Evolutionary conservation across 2,329 filamentous ascomycete species (phyloP), one percentile per base, ranked within the genome.

Genomic region (Exophiala spinifera): DNA sequence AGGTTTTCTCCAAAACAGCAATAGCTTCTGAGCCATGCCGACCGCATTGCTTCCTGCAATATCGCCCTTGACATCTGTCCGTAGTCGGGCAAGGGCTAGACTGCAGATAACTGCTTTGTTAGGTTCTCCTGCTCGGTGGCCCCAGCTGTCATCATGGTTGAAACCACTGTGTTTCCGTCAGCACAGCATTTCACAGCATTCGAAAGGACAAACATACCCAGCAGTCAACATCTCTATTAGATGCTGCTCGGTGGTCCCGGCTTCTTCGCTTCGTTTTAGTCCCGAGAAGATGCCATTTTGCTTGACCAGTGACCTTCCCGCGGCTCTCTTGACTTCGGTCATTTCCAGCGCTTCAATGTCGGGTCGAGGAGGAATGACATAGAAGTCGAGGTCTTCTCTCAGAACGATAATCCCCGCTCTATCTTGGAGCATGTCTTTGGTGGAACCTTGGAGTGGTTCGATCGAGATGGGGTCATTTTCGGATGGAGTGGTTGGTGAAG

Each of bases 61-160:
- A 64, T 91, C 89, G 51, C 90, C 81, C 59, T 78, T 85, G 66
- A 95, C 91, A 65, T 97, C 94, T 56, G 91, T 97, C 51, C 94
- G 87, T 63, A 99, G 81, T 63, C 94, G 86, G 33, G 94, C 94
- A 53, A 99, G 82, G 10, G 92, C 94, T 61, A 99, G 83, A 72
- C 90, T 96, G 80, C 94, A 99, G 65, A 99, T 94, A 56, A 99
- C 94, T 17, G 94, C 94, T 76, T 99, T 99, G 77, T 95, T 95
- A 11, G 94, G 94, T 72, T 99, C 94, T 53, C 90, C 89, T n/a
- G 94, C 92, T 55, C 94, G 88, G 71, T 99, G 92, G 31, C 94
- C 94, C 94, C 94, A 99, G 60, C 77, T 81, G 70, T 99, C 94
- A 61, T 96, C 89, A 66, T 95, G 89, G 69, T 97, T 91, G 76